A percentile compares a stretch with the other conserved stretches of the same genome.
phyloP scores from a whole-genome alignment of 2,329 filamentous ascomycete species.

The Clarireedia monteithiana region DNA sequence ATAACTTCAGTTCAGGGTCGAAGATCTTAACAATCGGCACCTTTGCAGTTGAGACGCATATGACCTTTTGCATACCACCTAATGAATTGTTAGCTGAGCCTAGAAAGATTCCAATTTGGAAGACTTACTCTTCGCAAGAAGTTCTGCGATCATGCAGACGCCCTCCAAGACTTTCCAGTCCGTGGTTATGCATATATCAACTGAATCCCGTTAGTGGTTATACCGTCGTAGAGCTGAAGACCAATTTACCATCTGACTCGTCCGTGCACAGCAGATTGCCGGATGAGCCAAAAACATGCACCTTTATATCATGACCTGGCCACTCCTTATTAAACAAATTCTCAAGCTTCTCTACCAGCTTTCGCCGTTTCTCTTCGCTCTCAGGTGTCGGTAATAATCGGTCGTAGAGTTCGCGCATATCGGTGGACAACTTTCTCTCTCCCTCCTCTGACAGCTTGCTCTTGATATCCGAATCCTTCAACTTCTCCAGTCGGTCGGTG shows the following conservation, averaged over 20 bases:
- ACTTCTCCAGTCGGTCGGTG: slow-evolving; percentile 66
- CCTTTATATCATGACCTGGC: slow-evolving; percentile 83
- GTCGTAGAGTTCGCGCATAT: slow-evolving; percentile 81
- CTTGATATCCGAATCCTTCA: slow-evolving; percentile 66
- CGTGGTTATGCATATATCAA: slow-evolving; percentile 97
- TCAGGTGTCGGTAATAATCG: slow-evolving; percentile 73
- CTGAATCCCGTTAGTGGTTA: slow-evolving; percentile 37
- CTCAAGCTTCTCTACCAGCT: slow-evolving; percentile 81
- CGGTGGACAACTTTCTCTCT: slow-evolving; percentile 65
- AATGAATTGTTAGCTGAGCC: slow-evolving; percentile 30
- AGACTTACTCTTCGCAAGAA: slow-evolving; percentile 72
- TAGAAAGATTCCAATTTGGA: slow-evolving; percentile 3
- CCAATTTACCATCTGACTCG: slow-evolving; percentile 79
- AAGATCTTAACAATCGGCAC: slow-evolving; percentile 98
- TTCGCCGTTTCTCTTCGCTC: slow-evolving; percentile 67
- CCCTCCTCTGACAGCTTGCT: slow-evolving; percentile 62
- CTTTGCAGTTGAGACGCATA: slow-evolving; percentile 90
- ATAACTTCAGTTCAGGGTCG: slow-evolving; percentile 84
- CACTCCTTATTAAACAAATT: slow-evolving; percentile 82
- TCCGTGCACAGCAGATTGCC: slow-evolving; percentile 91
- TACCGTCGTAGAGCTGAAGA: not conserved
- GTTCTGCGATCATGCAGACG: slow-evolving; percentile 83
- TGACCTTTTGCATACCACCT: slow-evolving; percentile 96
- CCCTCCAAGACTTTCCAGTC: slow-evolving; percentile 79
- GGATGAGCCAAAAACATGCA: slow-evolving; percentile 95